Evolutionary conservation across 352 stramenopile genomes (phyloP), one percentile per base, ranked within the genome.

Genomic region (Lagenidium sp.): DNA sequence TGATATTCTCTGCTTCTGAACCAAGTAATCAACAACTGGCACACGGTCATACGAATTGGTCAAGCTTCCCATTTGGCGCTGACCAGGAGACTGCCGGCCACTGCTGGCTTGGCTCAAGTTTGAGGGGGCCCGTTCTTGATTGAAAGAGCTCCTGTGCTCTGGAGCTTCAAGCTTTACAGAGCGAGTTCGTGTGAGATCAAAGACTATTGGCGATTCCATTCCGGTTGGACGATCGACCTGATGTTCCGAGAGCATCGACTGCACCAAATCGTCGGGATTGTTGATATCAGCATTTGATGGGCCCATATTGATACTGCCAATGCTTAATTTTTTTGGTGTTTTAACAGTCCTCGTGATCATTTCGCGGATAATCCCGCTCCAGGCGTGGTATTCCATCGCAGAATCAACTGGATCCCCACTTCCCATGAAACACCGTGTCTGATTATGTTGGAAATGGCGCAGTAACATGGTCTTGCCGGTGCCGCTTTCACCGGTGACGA

Each of bases 391-490:
- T 40, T 80, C 63, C 13, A 66, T 47, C 7, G 67, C 58, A 18
- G 63, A 71, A 34, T 85, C 73, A 18, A 85, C 63, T 6, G 69
- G 66, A 21, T 85, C 70, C 0, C 69, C 69, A 12, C 38, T 59
- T 1, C 73, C 73, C 44, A 80, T 75, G 34, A 72, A 85, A 37
- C 67, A 80, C 5, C 59, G 51, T 3, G 69, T 34, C 12, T 76
- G 66, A 23, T 73, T 57, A 10, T 73, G 52, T n/a, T 72, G 41
- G 13, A 80, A 71, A 22, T 85, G 68, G 4, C 68, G 65, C 2
- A 83, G 36, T 6, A 85, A 40, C 73, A 83, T 85, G 0, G 73
- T 82, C 36, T 85, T 85, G 2, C 73, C 73, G 0, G 69, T 80
- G 3, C 73, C 73, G 11, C 59, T 82, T 15, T 83, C 69, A 0